These are phyloP conservation scores for Rhinocladiella similis DNA, from an alignment of 2,329 filamentous ascomycete genomes.

Conservation along the genomic window DNA sequence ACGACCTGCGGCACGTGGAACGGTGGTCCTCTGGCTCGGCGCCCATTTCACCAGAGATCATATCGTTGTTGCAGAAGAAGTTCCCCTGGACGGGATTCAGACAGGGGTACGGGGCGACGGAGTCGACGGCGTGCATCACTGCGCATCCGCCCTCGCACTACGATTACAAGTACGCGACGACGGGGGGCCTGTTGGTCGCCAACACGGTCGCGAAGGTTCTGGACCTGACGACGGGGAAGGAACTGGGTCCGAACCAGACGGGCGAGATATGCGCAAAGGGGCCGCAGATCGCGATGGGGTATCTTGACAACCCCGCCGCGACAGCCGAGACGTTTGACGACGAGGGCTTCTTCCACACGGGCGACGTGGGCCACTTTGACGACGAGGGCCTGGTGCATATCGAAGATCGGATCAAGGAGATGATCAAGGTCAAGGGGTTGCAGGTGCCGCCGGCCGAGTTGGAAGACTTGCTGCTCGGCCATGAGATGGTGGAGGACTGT, in stretches of 20 bases:
- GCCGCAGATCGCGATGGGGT: conserved; percentile 78
- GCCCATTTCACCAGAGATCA: conserved; percentile 58
- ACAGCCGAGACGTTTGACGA: conserved; percentile 69
- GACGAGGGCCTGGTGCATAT: conserved; percentile 53
- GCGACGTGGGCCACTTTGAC: conserved; percentile 65
- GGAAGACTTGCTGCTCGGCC: conserved; percentile 61
- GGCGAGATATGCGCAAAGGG: conserved; percentile 71
- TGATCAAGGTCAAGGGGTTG: conserved; percentile 68
- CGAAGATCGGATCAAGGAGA: conserved; percentile 53
- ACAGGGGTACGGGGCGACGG: conserved; percentile 71
- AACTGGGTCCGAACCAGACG: conserved; percentile 49
- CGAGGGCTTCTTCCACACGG: conserved; percentile 59
- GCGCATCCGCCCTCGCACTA: conserved; percentile 59
- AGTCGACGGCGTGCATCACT: conserved; percentile 63
- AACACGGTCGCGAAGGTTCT: conserved; percentile 61
- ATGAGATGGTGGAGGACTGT: conserved; percentile 57
- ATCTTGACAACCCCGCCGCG: conserved; percentile 70
- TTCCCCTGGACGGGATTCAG: conserved; percentile 63
- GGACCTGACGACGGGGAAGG: conserved; percentile 47
- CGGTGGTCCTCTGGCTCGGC: conserved; percentile 63
- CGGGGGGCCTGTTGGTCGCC: conserved; percentile 49
- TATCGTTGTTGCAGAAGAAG: conserved; percentile 55
- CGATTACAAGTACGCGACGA: conserved; percentile 58
- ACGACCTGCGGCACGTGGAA: conserved; percentile 55
- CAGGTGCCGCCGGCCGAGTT: conserved; percentile 64